Conservation (phyloP, 352 stramenopile genomes). For the Halophytophthora batemanensis region DNA sequence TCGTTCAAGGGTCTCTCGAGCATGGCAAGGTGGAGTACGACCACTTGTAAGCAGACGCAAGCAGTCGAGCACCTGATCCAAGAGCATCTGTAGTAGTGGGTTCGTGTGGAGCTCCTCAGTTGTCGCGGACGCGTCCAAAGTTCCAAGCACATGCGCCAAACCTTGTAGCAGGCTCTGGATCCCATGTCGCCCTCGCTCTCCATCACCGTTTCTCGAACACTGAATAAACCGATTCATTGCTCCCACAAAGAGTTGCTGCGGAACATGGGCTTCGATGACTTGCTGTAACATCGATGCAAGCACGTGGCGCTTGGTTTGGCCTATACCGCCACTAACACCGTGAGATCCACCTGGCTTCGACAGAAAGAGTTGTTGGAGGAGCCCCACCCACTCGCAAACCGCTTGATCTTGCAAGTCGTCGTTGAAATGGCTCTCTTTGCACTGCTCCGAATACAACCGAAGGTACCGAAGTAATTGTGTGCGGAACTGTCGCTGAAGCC, state of each 20-base stretch:
- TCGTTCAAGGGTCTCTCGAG: neutral
- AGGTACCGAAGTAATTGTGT: slow-evolving; percentile 1
- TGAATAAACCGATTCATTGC: slow-evolving; percentile 8
- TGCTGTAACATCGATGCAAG: slow-evolving; percentile 1
- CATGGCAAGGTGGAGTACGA: neutral
- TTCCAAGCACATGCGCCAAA: slow-evolving; percentile 7
- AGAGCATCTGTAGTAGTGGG: slow-evolving; percentile 2
- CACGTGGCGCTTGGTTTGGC: neutral
- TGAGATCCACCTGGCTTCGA: neutral
- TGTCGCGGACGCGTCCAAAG: slow-evolving; percentile 2
- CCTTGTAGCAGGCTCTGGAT: slow-evolving; percentile 9
- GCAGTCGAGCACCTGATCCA: slow-evolving; percentile 9
- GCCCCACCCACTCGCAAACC: slow-evolving; percentile 2
- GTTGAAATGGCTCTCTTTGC: neutral
- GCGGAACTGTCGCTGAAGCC: neutral
- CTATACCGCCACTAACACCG: neutral
- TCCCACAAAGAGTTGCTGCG: slow-evolving; percentile 4
- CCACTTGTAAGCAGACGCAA: slow-evolving; percentile 7
- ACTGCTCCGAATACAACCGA: slow-evolving; percentile 2
- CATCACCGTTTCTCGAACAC: slow-evolving; percentile 1
- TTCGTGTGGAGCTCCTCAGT: slow-evolving; percentile 4
- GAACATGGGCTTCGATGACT: slow-evolving; percentile 3
- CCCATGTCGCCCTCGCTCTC: slow-evolving; percentile 2
- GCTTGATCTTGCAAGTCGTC: neutral
- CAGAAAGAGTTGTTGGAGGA: slow-evolving; percentile 10